Evolutionary conservation across 768 basidiomycete genomes (phyloP).

Genomic region (Suillus clintonianus): DNA sequence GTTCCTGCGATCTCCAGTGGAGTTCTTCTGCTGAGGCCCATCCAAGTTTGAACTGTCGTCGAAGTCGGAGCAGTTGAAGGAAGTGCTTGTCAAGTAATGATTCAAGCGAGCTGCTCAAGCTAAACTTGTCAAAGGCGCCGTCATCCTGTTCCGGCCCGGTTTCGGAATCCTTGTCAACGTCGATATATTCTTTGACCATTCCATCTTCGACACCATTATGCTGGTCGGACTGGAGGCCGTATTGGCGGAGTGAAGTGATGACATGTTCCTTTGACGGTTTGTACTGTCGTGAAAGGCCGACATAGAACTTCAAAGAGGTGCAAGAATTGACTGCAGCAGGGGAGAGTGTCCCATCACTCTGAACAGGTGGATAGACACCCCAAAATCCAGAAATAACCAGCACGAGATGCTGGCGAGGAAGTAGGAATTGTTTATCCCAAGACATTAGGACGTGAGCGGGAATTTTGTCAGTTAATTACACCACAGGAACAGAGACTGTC

Average conservation of each 20-base stretch:
- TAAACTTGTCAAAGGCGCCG: slow-evolving; percentile 57
- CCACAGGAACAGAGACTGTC: slow-evolving; percentile 57
- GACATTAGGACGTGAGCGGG: slow-evolving; percentile 69
- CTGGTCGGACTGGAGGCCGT: slow-evolving; percentile 46
- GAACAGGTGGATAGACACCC: slow-evolving; percentile 54
- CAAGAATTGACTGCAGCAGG: slow-evolving; percentile 36
- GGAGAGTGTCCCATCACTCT: slow-evolving; percentile 42
- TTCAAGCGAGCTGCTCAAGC: slow-evolving; percentile 65
- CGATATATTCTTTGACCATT: not conserved
- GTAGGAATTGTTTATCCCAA: slow-evolving; percentile 69
- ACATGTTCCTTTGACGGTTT: slow-evolving; percentile 59
- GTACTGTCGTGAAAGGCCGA: slow-evolving; percentile 61
- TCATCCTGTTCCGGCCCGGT: slow-evolving; percentile 35
- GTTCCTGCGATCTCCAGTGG: slow-evolving; percentile 44
- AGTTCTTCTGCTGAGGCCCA: slow-evolving; percentile 73
- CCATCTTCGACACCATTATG: slow-evolving; percentile 32
- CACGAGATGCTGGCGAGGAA: slow-evolving; percentile 57
- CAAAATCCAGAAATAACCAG: slow-evolving; percentile 63
- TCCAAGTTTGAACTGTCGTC: slow-evolving; percentile 54
- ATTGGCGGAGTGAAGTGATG: slow-evolving; percentile 48
- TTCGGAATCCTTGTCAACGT: not conserved
- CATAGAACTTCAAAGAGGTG: slow-evolving; percentile 50
- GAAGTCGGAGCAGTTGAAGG: slow-evolving; percentile 51
- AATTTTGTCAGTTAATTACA: slow-evolving; percentile 51
- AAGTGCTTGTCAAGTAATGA: slow-evolving; percentile 59